Percentiles rank a stretch among this genome's conserved stretches.
Conservation (phyloP, 202 grass and related monocot genomes). For the Hordeum pubiflorum region DNA sequence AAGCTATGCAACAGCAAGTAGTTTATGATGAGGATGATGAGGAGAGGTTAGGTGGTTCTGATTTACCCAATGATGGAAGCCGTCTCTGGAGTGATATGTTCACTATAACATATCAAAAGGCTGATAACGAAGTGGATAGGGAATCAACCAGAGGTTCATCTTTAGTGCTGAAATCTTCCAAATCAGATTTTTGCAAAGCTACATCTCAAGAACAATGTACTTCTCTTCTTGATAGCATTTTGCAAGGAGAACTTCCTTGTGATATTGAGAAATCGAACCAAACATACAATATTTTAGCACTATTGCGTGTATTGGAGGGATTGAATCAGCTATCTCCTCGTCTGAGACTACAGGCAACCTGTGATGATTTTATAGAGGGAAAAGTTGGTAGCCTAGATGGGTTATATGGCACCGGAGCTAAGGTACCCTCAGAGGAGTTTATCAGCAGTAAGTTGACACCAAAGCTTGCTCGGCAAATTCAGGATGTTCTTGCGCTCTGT, state of each 20-base stretch:
- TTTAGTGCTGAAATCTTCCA: constrained; percentile 37
- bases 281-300: constrained; percentile 73
- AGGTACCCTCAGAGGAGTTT: constrained; percentile 58
- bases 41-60: constrained; percentile 46
- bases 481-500: constrained; percentile 84
- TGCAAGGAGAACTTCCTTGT: constrained; percentile 74
- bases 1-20: constrained; percentile 69
- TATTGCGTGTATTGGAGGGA: constrained; percentile 62
- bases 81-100: constrained; percentile 79
- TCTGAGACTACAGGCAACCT: constrained; percentile 41
- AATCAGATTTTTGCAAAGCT: constrained; percentile 37
- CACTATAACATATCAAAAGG: constrained; percentile 87
- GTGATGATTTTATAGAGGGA: constrained; percentile 68
- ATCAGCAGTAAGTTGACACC: constrained; percentile 79
- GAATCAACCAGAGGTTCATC: constrained; percentile 31
- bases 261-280: constrained; percentile 62
- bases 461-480: constrained; percentile 83
- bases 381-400: constrained; percentile 36
- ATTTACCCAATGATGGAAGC: constrained; percentile 62
- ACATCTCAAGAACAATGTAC: constrained; percentile 7
- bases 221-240: constrained; percentile 73
- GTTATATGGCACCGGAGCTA: constrained; percentile 38
- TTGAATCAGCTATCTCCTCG: constrained; percentile 72
- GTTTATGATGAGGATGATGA: constrained; percentile 66
- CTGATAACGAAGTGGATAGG: constrained; percentile 47